Evolutionary conservation across 768 basidiomycete species (phyloP).

Genomic region (Boletus subcaerulescens): DNA sequence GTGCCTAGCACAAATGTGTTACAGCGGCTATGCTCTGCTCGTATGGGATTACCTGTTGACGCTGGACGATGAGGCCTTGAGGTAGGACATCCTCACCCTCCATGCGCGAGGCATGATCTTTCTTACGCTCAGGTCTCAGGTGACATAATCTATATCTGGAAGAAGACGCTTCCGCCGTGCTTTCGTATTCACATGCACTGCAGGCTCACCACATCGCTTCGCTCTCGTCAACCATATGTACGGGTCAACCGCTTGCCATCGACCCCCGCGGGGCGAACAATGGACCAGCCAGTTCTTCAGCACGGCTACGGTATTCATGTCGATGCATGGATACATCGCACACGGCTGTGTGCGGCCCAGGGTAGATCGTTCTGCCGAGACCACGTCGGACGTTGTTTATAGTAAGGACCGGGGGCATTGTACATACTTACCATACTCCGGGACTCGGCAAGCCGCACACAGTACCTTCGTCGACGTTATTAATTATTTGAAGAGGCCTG

Average conservation of each 20-base stretch:
- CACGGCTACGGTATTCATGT: too few relatives aligned
- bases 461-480: too few relatives aligned
- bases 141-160: background rate
- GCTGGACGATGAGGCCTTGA: slow-evolving; percentile 7
- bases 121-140: background rate
- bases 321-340: background rate
- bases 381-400: background rate
- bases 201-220: background rate
- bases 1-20: background rate
- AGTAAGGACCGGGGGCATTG: background rate
- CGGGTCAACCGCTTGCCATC: slow-evolving; percentile 3
- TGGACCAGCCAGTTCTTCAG: too few relatives aligned
- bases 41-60: slow-evolving; percentile 7
- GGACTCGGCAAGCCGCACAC: background rate
- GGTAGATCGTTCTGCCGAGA: background rate
- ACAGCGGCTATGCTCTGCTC: background rate
- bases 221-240: background rate
- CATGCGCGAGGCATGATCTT: background rate
- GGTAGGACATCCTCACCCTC: background rate
- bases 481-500: too few relatives aligned
- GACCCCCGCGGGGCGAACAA: background rate
- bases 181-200: too few relatives aligned
- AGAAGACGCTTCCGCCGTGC: background rate
- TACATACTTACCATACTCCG: background rate
- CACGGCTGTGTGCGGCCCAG: background rate